Conservation (phyloP, 495 filamentous ascomycete species). For the Aspergillus leporis region DNA sequence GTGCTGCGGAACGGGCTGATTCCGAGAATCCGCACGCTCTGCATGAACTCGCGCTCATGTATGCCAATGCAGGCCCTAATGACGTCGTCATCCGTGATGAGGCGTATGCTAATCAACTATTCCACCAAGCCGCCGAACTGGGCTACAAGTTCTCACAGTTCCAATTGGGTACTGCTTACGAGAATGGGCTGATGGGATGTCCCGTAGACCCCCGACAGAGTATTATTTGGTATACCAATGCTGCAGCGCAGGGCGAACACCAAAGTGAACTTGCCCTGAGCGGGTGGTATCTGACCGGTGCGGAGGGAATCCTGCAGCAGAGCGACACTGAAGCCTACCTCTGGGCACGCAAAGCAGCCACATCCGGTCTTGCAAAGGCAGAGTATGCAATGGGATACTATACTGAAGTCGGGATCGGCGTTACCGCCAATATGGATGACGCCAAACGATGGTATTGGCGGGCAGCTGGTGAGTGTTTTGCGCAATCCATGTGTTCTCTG, state of each 20-base stretch:
- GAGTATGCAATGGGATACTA: slow-evolving; percentile 99
- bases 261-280: slow-evolving; percentile 89
- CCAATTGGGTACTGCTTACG: slow-evolving; percentile 80
- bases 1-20: slow-evolving; percentile 86
- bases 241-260: slow-evolving; percentile 91
- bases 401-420: slow-evolving; percentile 93
- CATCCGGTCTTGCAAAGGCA: slow-evolving; percentile 81
- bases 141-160: slow-evolving; percentile 97
- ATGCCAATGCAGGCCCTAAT: slow-evolving; percentile 67
- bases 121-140: slow-evolving; percentile 83
- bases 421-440: slow-evolving; percentile 81
- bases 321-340: slow-evolving; percentile 96
- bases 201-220: slow-evolving; percentile 77
- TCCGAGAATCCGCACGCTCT: slow-evolving; percentile 91
- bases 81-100: slow-evolving; percentile 79
- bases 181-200: slow-evolving; percentile 83
- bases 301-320: slow-evolving; percentile 82
- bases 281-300: slow-evolving; percentile 95
- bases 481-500: neutral
- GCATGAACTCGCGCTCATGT: slow-evolving; percentile 86
- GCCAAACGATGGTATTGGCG: slow-evolving; percentile 98
- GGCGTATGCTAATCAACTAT: slow-evolving; percentile 72
- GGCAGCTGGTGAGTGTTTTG: slow-evolving; percentile 78
- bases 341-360: slow-evolving; percentile 92
- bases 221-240: slow-evolving; percentile 91